phyloP scores from a whole-genome alignment of 2,329 filamentous ascomycete genomes.

The Tolypocladium inflatum region DNA sequence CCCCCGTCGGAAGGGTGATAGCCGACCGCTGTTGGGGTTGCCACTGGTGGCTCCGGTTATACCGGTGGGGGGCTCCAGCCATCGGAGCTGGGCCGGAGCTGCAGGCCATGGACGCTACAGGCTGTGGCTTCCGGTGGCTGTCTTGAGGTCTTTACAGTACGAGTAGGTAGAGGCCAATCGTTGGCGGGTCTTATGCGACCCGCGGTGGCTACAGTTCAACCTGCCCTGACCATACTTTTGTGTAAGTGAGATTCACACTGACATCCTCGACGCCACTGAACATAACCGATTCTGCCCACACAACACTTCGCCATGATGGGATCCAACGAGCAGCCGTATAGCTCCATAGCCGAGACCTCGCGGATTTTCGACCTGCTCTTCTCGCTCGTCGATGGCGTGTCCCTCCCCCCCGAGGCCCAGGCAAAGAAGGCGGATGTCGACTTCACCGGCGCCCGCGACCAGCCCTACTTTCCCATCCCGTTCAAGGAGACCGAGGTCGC shows the following conservation, averaged over 20 bases:
- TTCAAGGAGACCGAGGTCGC: slow-evolving; percentile 36
- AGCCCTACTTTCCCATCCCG: slow-evolving; percentile 35
- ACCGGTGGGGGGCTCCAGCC: neutral
- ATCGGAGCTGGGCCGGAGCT: neutral
- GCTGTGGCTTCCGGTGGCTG: neutral
- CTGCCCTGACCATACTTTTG: neutral
- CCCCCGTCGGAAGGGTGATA: no score
- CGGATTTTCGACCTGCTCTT: slow-evolving; percentile 14
- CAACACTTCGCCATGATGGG: neutral
- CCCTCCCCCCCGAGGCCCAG: slow-evolving; percentile 18
- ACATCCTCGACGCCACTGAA: neutral
- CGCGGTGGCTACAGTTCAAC: neutral
- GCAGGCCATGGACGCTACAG: neutral
- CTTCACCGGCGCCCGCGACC: slow-evolving; percentile 23
- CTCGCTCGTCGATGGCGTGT: slow-evolving; percentile 14
- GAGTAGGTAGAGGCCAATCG: neutral
- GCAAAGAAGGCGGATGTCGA: slow-evolving; percentile 14
- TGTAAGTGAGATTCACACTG: neutral
- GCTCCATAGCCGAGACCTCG: slow-evolving; percentile 14
- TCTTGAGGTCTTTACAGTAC: no score
- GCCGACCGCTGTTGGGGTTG: neutral
- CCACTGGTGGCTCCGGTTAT: neutral
- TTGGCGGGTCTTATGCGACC: no score
- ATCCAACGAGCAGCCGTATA: slow-evolving; percentile 7
- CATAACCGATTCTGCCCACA: neutral